Base-by-base conservation (phyloP, 139 green algal species). In the Spirogloea muscicola region DNA sequence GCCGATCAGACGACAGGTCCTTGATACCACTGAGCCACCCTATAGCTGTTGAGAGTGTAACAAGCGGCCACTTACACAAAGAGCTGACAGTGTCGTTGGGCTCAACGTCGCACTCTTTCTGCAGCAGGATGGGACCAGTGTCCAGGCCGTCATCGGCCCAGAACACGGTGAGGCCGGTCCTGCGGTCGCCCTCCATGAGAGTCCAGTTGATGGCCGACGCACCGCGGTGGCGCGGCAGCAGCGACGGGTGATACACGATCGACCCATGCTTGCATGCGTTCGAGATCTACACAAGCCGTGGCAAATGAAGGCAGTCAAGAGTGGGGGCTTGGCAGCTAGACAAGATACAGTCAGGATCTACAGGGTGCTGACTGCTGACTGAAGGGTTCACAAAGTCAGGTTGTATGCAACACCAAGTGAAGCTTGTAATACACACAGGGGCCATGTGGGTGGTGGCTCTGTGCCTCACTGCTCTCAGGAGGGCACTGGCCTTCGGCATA, bases 151-250 rank as follows among this genome's bases (percentile, higher is more conserved):
- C 64, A 9, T 74, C 64, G 7, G 64, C 64, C 64, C 64, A 74
- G 37, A 74, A 74, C 10, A 74, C 64, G 18, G 64, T 74, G 6
- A 74, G 37, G 5, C 64, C 64, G 6, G 13, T 68, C 49, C 68
- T 74, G 39, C 68, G 67, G 9, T 74, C 64, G 51, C 64, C 64
- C n/a, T 68, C 40, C 64, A 74, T 74, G 46, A 74, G 64, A 4
- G 64, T 68, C 64, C 64, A 74, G 64, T 74, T 74, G 64, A 74
- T 74, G 38, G 64, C 64, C 29, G 41, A 70, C 34, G 64, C 64
- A 39, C 64, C 64, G 7, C 64, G 49, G 36, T 74, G 64, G 9
- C 64, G 40, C 13, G 64, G 64, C 64, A 74, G 64, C 33, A 74
- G 25, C 5, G 36, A 68, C 39, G 64, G 64, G 37, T 74, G 64